These are phyloP conservation scores for Populus hybrid DNA, from an alignment of 441 rosid species.

Conservation along the genomic window DNA sequence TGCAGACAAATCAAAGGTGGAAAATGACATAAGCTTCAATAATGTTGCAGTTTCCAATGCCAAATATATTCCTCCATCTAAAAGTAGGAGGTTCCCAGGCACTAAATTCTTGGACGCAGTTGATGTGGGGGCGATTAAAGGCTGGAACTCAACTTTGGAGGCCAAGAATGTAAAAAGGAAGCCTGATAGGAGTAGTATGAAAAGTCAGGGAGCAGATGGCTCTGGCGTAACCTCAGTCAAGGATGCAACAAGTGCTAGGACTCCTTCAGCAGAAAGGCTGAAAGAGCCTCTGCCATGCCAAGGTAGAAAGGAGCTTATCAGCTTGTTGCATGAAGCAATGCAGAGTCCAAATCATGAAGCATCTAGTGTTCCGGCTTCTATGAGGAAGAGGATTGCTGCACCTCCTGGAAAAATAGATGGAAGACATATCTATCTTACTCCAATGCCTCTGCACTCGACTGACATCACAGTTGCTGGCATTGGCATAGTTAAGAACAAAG, in stretches of 20 bases:
- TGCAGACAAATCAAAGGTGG: conserved; percentile 62
- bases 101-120: conserved; percentile 33
- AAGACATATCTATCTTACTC: conserved; percentile 51
- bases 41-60: conserved; percentile 20
- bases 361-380: conserved; percentile 61
- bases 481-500: conserved; percentile 38
- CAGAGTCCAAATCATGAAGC: conserved; percentile 52
- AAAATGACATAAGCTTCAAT: conserved; percentile 25
- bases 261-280: conserved; percentile 73
- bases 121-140: conserved; percentile 40
- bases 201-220: conserved; percentile 90
- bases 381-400: conserved; percentile 88
- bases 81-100: conserved; percentile 41
- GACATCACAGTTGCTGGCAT: conserved; percentile 41
- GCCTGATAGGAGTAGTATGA: conserved; percentile 47
- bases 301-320: conserved; percentile 87
- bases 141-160: conserved; percentile 42
- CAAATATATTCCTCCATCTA: conserved; percentile 40
- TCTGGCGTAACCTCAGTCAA: conserved; percentile 89
- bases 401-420: conserved; percentile 54
- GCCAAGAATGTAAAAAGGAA: conserved; percentile 54
- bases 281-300: conserved; percentile 92
- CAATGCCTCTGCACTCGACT: conserved; percentile 71
- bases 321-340: conserved; percentile 69
- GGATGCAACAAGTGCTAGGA: conserved; percentile 63